phyloP scores from a whole-genome alignment of 495 filamentous ascomycete species.

The Hapsidospora chrysogenum region DNA sequence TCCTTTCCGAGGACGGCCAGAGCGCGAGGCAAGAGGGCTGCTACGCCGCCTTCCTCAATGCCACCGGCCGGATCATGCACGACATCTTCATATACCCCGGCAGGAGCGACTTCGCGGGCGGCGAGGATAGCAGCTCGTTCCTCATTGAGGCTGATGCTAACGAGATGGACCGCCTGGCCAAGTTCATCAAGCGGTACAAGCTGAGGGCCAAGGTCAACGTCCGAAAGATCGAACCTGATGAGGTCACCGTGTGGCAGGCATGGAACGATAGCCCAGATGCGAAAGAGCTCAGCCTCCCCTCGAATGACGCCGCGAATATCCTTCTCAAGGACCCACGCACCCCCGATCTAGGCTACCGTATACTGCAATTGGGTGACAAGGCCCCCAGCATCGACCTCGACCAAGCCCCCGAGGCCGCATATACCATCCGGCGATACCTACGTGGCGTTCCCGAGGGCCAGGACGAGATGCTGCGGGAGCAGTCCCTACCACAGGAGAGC shows the following conservation, averaged over 20 bases:
- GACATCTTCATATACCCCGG: conserved; percentile 80
- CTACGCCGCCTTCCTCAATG: conserved; percentile 75
- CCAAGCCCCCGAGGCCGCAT: conserved; percentile 19
- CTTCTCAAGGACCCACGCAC: conserved; percentile 45
- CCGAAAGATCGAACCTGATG: conserved; percentile 41
- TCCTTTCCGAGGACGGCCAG: conserved; percentile 18
- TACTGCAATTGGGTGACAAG: conserved; percentile 22
- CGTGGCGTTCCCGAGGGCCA: conserved; percentile 75
- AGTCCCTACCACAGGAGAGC: conserved; percentile 61
- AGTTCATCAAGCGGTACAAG: conserved; percentile 69
- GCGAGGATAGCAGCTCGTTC: conserved; percentile 38
- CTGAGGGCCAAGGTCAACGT: conserved; percentile 61
- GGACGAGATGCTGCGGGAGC: conserved; percentile 50
- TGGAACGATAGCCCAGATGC: conserved; percentile 30
- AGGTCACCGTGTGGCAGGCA: conserved; percentile 46
- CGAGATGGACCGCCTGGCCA: conserved; percentile 40
- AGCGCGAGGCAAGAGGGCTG: conserved; percentile 25
- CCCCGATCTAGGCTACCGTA: conserved; percentile 47
- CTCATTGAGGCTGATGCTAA: conserved; percentile 66
- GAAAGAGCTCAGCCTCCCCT: conserved; percentile 8
- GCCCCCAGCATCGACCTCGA: conserved; percentile 14
- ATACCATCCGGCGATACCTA: conserved; percentile 57
- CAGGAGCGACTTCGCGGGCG: conserved; percentile 11
- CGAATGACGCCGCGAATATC: conserved; percentile 14
- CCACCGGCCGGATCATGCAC: conserved; percentile 64